Evolutionary conservation across 257 asterid species (phyloP).

Genomic region (Solanum appendiculatum): DNA sequence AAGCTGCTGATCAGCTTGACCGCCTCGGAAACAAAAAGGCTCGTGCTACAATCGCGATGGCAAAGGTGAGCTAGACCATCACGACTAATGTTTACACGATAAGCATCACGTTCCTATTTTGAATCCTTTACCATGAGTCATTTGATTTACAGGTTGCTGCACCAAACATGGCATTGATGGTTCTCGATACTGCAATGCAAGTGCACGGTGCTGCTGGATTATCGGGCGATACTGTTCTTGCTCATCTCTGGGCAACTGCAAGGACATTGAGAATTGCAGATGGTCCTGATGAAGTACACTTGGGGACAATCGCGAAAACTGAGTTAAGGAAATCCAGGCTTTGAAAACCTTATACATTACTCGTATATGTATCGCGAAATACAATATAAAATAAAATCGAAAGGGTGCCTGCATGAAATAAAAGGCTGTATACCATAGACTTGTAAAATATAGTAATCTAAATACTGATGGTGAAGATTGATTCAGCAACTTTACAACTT

Average conservation of each 20-base stretch:
- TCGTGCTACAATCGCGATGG: slow-evolving; percentile 88
- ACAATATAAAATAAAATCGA: not conserved
- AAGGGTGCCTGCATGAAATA: not conserved
- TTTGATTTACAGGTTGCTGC: slow-evolving; percentile 57
- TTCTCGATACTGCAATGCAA: slow-evolving; percentile 71
- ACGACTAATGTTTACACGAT: not conserved
- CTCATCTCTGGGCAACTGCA: slow-evolving; percentile 86
- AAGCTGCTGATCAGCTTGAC: slow-evolving; percentile 97
- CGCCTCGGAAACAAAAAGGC: slow-evolving; percentile 78
- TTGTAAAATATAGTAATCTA: not conserved
- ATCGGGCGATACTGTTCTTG: slow-evolving; percentile 75
- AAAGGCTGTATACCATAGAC: not conserved
- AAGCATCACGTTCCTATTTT: not conserved
- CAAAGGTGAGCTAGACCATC: slow-evolving; percentile 42
- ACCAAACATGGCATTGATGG: slow-evolving; percentile 84
- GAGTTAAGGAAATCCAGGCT: not conserved
- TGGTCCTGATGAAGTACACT: not conserved
- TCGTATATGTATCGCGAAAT: not conserved
- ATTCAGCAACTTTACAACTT: not conserved
- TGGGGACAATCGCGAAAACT: not conserved
- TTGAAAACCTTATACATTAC: not conserved
- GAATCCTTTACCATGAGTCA: not conserved
- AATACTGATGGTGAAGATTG: not conserved
- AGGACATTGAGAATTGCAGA: slow-evolving; percentile 75
- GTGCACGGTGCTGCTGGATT: slow-evolving; percentile 92